phyloP scores from a whole-genome alignment of 352 stramenopile genomes.

The Albugo laibachii region DNA sequence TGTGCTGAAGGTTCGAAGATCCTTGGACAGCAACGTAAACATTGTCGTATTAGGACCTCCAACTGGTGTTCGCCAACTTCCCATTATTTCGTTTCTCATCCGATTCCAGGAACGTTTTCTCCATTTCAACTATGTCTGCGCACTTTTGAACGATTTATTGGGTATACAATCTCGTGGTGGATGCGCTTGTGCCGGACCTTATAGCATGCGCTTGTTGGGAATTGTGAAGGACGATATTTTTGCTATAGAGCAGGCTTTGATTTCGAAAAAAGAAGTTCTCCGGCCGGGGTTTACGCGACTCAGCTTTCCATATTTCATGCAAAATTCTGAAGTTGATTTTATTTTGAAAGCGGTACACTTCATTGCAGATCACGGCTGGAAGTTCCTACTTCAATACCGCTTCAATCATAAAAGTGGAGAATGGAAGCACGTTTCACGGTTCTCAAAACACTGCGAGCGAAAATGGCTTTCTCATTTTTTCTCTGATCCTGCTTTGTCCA shows the following conservation, averaged over 20 bases:
- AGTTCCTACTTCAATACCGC: slow-evolving; percentile 77
- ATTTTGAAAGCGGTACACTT: slow-evolving; percentile 71
- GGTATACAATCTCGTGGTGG: slow-evolving; percentile 84
- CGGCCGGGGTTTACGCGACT: slow-evolving; percentile 80
- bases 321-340: slow-evolving; percentile 63
- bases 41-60: slow-evolving; percentile 4
- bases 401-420: slow-evolving; percentile 76
- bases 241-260: slow-evolving; percentile 63
- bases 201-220: slow-evolving; percentile 63
- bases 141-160: slow-evolving; percentile 88
- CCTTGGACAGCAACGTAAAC: neutral
- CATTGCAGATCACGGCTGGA: slow-evolving; percentile 64
- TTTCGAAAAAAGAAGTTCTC: slow-evolving; percentile 66
- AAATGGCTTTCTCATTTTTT: too few species aligned
- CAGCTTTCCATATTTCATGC: slow-evolving; percentile 47
- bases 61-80: slow-evolving; percentile 16
- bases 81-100: slow-evolving; percentile 82
- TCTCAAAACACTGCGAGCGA: neutral
- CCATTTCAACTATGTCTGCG: slow-evolving; percentile 88
- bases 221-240: slow-evolving; percentile 46
- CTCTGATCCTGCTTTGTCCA: too few species aligned
- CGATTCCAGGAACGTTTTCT: slow-evolving; percentile 50
- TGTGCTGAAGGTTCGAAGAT: neutral
- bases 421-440: neutral
- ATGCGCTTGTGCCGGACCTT: slow-evolving; percentile 86